Conservation (phyloP, 176 grass and related monocot species). For the Aegilops umbellulata region DNA sequence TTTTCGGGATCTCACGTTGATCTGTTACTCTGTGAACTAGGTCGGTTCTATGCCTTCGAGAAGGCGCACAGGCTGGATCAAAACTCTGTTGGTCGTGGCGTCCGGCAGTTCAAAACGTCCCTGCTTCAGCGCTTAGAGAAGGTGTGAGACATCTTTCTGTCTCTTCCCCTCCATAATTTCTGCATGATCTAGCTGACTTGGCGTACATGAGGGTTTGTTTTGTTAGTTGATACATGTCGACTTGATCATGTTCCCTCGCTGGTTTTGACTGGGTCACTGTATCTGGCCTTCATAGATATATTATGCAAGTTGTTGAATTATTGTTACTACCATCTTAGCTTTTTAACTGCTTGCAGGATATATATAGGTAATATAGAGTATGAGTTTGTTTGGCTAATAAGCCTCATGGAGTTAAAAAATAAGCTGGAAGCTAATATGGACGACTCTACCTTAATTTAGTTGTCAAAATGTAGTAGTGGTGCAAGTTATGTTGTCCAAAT, state of each 20-base stretch:
- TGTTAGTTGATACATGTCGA: constrained; percentile 26
- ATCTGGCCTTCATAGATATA: constrained; percentile 2
- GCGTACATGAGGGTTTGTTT: constrained; percentile 13
- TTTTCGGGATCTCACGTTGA: constrained; percentile 7
- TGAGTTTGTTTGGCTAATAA: constrained; percentile 11
- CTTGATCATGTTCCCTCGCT: constrained; percentile 14
- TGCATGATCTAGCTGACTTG: constrained; percentile 23
- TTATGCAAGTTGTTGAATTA: background rate
- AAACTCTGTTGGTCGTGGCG: constrained; percentile 81
- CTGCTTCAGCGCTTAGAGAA: constrained; percentile 82
- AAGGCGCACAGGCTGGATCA: constrained; percentile 90
- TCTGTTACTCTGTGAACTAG: constrained; percentile 33
- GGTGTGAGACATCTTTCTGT: constrained; percentile 39
- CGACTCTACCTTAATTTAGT: background rate
- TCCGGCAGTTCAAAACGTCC: constrained; percentile 89
- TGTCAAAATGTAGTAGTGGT: background rate
- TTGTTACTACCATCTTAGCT: background rate
- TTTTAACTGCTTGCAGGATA: background rate
- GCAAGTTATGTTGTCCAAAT: background rate
- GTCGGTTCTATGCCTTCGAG: constrained; percentile 93
- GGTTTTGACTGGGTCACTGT: constrained; percentile 13
- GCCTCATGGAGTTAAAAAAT: background rate
- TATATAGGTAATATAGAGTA: background rate
- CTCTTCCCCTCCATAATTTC: constrained; percentile 5
- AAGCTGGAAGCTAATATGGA: background rate